Base-by-base conservation (phyloP, 2,329 filamentous ascomycete species). In the Helotiales sp. region DNA sequence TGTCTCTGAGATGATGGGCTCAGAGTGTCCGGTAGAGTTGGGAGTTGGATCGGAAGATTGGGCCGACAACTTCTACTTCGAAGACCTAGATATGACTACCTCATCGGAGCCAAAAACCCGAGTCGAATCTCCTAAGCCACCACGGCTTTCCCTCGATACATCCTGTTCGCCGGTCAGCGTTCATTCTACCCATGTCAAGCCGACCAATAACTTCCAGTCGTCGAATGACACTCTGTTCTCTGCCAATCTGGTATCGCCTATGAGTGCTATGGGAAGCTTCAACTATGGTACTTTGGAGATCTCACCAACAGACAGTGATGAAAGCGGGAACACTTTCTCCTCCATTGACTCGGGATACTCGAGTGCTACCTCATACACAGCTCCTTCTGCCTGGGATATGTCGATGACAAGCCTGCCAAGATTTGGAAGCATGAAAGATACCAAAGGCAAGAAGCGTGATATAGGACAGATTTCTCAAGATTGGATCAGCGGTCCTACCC, bases 1-100 rank as follows among this genome's bases (percentile, higher is more conserved):
- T 12, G 63, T 68, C 27, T 63, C 60, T 15, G 66, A 68, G 53
- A 65, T 68, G 66, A 52, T 51, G 22, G 65, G 63, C 7, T 61
- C 61, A 2, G 63, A 60, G 27, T 60, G 55, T 40, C 62, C 65
- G 1, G 40, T 65, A 6, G 63, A 67, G 30, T 47, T 67, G n/a
- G 57, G 52, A 25, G 52, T 52, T 17, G 59, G 61, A 9, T 31
- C 54, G 5, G 64, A 60, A 34, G 57, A 31, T 38, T 66, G 61
- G 62, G 48, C 57, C 27, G 56, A 58, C 8, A 63, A 63, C 9
- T 55, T 55, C 17, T 67, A 66, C 46, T 47, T 61, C 24, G 60
- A 61, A 38, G 62, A 59, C 10, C 65, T 57, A 58, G 61, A 63
- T 33, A 34, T 30, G 5, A 44, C 59, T 27, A 19, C 57, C 25